A percentile compares a stretch with the other conserved stretches of the same genome.
phyloP scores from a whole-genome alignment of 2,329 filamentous ascomycete species.

The Aureobasidium zeae region DNA sequence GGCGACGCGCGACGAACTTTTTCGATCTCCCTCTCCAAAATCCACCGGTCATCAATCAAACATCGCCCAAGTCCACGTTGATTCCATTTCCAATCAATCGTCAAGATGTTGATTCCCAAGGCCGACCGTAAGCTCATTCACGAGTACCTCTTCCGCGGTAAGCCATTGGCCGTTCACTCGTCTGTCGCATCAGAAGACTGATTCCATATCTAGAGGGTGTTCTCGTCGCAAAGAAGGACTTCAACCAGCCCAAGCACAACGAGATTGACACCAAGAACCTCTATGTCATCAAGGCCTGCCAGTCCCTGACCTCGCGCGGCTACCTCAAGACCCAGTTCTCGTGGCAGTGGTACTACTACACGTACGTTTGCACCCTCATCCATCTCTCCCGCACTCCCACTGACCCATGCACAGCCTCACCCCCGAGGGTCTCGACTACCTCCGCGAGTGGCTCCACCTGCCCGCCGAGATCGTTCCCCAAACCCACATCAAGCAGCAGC shows the following conservation, averaged over 20 bases:
- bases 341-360: slow-evolving; percentile 99
- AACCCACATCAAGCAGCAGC: slow-evolving; percentile 99
- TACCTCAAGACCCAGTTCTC: slow-evolving; percentile 99
- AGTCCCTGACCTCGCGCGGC: slow-evolving; percentile 95
- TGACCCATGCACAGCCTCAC: slow-evolving; percentile 54
- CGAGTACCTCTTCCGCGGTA: slow-evolving; percentile 81
- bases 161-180: neutral
- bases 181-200: neutral
- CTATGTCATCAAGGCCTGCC: slow-evolving; percentile 83
- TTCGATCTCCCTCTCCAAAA: slow-evolving; percentile 7
- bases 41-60: slow-evolving; percentile 15
- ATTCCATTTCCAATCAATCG: slow-evolving; percentile 26
- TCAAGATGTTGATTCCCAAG: slow-evolving; percentile 83
- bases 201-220: slow-evolving; percentile 50
- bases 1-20: slow-evolving; percentile 5
- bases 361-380: neutral
- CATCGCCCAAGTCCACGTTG: slow-evolving; percentile 17
- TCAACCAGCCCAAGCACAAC: slow-evolving; percentile 92
- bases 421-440: slow-evolving; percentile 98
- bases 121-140: slow-evolving; percentile 99
- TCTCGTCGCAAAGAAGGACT: slow-evolving; percentile 99
- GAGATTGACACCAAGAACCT: slow-evolving; percentile 97
- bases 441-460: slow-evolving; percentile 99
- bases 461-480: slow-evolving; percentile 98
- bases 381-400: neutral